These are phyloP conservation scores for Xylaria castorea DNA, from an alignment of 495 filamentous ascomycete genomes.

Conservation along the genomic window DNA sequence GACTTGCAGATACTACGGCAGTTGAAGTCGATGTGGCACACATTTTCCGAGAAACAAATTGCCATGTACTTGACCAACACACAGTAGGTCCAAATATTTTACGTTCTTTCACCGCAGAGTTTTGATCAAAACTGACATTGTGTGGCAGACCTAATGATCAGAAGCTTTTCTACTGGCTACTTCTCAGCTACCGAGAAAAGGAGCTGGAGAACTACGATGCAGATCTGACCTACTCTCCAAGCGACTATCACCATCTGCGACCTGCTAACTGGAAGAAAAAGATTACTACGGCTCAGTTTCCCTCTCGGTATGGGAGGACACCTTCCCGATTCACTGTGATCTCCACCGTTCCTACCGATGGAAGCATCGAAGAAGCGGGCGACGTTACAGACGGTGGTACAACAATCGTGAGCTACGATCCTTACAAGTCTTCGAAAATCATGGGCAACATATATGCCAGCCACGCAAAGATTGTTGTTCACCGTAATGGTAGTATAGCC, in stretches of 20 bases:
- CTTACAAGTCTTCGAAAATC: conserved; percentile 73
- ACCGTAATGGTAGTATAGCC: conserved; percentile 52
- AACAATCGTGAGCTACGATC: conserved; percentile 75
- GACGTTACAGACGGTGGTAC: conserved; percentile 34
- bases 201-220: conserved; percentile 83
- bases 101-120: conserved; percentile 21
- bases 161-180: conserved; percentile 86
- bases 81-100: conserved; percentile 59
- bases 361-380: conserved; percentile 32
- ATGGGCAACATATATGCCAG: conserved; percentile 49
- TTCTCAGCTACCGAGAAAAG: conserved; percentile 79
- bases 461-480: conserved; percentile 69
- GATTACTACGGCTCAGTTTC: conserved; percentile 59
- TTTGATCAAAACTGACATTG: conserved; percentile 34
- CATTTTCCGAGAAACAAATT: conserved; percentile 73
- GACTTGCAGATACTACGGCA: conserved; percentile 82
- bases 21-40: conserved; percentile 87
- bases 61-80: conserved; percentile 67
- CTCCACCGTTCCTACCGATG: conserved; percentile 57
- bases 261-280: conserved; percentile 55
- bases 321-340: conserved; percentile 76
- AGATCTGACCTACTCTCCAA: conserved; percentile 76
- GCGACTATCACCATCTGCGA: conserved; percentile 84
- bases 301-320: conserved; percentile 56
- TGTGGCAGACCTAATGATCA: conserved; percentile 76